Conservation (phyloP, 176 grass and related monocot species). For the Aechmea fasciata region DNA sequence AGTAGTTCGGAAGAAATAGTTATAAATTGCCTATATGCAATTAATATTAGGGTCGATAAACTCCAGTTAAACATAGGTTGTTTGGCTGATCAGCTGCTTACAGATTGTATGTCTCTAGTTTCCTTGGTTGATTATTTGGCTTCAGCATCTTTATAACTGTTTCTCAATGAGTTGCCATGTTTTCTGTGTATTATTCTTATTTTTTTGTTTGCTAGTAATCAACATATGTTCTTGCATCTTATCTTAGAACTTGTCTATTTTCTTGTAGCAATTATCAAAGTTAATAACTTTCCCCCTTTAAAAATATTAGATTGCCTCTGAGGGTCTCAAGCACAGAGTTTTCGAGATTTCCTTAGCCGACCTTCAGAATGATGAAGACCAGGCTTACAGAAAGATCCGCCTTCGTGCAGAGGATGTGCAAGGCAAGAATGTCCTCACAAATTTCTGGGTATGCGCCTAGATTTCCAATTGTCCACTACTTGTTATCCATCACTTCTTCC, state of each 20-base stretch:
- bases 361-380: constrained; percentile 77
- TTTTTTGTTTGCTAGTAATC: too few species aligned
- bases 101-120: too few species aligned
- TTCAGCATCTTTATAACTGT: too few species aligned
- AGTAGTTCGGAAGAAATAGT: too few species aligned
- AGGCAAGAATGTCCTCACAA: constrained; percentile 72
- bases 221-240: neutral
- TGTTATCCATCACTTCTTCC: neutral
- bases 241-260: neutral
- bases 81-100: too few species aligned
- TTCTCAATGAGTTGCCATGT: too few species aligned
- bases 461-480: neutral
- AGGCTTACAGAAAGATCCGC: constrained; percentile 81
- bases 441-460: constrained; percentile 56
- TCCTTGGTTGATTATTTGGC: too few species aligned
- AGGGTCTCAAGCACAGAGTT: constrained; percentile 77
- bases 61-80: too few species aligned
- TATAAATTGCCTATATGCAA: too few species aligned
- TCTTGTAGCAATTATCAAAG: neutral
- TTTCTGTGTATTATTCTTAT: too few species aligned
- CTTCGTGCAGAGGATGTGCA: constrained; percentile 77
- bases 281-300: neutral
- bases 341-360: constrained; percentile 81
- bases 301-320: constrained; percentile 69
- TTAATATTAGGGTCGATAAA: too few species aligned